Evolutionary conservation across 345 rosid genomes (phyloP), one percentile per base, ranked within the genome.

Genomic region (Geranium rotundifolium): DNA sequence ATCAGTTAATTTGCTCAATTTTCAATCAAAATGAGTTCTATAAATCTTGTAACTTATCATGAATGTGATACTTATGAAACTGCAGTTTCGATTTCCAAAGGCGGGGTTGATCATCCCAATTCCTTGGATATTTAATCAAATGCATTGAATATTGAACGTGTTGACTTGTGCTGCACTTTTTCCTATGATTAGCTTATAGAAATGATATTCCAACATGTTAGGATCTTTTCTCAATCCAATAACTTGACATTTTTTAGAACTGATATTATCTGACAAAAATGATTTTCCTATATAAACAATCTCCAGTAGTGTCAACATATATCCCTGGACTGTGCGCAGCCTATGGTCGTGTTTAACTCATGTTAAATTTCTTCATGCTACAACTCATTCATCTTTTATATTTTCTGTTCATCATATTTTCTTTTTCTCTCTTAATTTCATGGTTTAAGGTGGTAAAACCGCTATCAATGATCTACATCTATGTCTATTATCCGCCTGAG

Each of bases 1-100:
- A 13, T 57, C 61, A 30, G 12, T n/a, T 65, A 31, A 31, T 31
- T 31, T 60, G 66, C 61, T 63, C 60, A 1, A 20, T 63, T 15
- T 61, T 56, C 19, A n/a, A 39, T 29, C 39, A 1, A 34, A 60
- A 13, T 29, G 30, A n/a, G n/a, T n/a, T 52, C 14, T 52, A 3
- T 29, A 60, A 4, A 50, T 4, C 17, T 17, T 46, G 65, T 58
- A 37, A 18, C 16, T 19, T 46, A 17, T 41, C 2, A 39, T 55
- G 49, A 15, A 57, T 56, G 2, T 9, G 19, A n/a, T n/a, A n/a
- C n/a, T 55, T 56, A 56, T 7, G 14, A 13, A n/a, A 7, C 19
- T n/a, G 12, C 2, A 7, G 19, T 56, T 56, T 34, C 41, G 5
- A 34, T 34, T 34, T 34, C 8, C 41, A 34, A 3, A 34, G 4